Evolutionary conservation across 169 alveolate genomes (phyloP), one percentile per base, ranked within the genome.

Genomic region (Babesia microti): DNA sequence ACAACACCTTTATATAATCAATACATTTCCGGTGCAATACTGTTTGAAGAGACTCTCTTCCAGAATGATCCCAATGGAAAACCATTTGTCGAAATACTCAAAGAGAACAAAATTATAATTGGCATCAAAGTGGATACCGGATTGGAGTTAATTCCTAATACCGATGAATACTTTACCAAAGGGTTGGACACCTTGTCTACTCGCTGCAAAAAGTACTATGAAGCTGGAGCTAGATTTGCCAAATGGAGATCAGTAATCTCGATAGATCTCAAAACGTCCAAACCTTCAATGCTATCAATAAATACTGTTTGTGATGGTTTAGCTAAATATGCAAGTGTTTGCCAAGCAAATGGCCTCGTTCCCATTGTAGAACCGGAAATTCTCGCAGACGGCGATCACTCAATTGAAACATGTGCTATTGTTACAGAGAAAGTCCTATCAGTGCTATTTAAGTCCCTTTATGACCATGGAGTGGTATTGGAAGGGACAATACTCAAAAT

Each of bases 351-450:
- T 63, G 94, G 97, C 17, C 69, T 96, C 35, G 98, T 92, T 15
- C 99, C 99, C 30, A 92, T 96, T 15, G 98, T 96, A 28, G 99
- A 96, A 75, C 99, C 99, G 34, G 99, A 95, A 81, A 86, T 95
- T 41, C 71, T 93, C 45, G 82, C 91, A 24, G 99, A 95, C 63
- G 99, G 99, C 4, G 68, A 74, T 44, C 99, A 95, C 75, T 56
- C 87, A 39, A 89, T 94, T 52, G 96, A 89, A 46, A 93, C 71
- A 27, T 89, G 97, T 59, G 97, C 97, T 30, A 84, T 74, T 40
- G 95, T 83, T 39, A 87, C 97, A 4, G 95, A 88, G 82, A 91
- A 85, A 66, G 99, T 93, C 14, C 73, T 89, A 55, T 89, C 96
- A 9, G 92, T 88, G 12, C 95, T 85, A 21, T 80, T 94, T 79